Evolutionary conservation across 139 green algal species (phyloP).

Genomic region (Asterochloris sp.): DNA sequence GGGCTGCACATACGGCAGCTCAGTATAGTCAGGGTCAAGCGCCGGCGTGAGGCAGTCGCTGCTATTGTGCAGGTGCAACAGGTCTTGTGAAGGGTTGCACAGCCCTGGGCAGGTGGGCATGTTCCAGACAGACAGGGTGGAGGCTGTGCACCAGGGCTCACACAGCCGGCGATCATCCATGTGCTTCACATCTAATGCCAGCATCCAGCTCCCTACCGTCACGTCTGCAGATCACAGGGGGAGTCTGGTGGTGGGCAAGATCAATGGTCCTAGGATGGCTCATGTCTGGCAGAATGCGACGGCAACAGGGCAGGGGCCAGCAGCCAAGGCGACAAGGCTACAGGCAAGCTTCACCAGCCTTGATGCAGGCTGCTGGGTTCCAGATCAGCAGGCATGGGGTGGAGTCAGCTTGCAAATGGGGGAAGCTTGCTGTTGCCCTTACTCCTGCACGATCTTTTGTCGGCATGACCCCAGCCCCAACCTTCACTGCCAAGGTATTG

Average conservation of each 20-base stretch:
- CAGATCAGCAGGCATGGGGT: too few relatives aligned
- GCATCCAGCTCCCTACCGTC: slow-evolving; percentile 63
- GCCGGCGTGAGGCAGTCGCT: neutral
- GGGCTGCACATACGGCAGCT: too few relatives aligned
- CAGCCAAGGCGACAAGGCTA: neutral
- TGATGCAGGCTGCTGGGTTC: too few relatives aligned
- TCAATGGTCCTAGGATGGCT: neutral
- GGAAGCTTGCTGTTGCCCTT: too few relatives aligned
- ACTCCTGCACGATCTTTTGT: too few relatives aligned
- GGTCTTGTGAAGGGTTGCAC: slow-evolving; percentile 26
- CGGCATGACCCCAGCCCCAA: too few relatives aligned
- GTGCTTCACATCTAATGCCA: slow-evolving; percentile 61
- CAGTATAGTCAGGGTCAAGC: too few relatives aligned
- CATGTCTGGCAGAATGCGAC: too few relatives aligned
- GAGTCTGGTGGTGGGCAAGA: neutral
- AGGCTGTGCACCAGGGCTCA: slow-evolving; percentile 24
- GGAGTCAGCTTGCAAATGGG: too few relatives aligned
- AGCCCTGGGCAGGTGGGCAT: slow-evolving; percentile 42
- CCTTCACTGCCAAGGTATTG: too few relatives aligned
- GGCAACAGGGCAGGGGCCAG: neutral
- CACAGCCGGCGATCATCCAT: slow-evolving; percentile 65
- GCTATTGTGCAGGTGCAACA: slow-evolving; percentile 30
- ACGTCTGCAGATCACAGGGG: slow-evolving; percentile 39
- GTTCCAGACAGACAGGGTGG: slow-evolving; percentile 40
- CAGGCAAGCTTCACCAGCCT: neutral